Evolutionary conservation across 2,329 filamentous ascomycete species (phyloP).

Genomic region (Polytolypa hystricis): DNA sequence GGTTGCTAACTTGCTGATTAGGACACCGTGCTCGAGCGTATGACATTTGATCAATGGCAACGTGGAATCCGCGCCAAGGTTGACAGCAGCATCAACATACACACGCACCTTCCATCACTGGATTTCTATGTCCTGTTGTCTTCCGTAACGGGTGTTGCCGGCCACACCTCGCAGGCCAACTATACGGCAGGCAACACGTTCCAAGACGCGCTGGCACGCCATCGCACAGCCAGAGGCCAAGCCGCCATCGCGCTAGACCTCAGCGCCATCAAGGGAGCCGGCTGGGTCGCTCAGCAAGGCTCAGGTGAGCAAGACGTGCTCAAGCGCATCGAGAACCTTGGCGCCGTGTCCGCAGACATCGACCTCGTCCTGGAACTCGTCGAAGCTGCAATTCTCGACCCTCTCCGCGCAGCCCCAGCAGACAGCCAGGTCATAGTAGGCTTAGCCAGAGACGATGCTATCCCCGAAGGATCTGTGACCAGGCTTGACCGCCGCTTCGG

Average conservation of each 20-base stretch:
- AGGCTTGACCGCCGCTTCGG: no score
- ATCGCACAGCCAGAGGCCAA: constrained; percentile 9
- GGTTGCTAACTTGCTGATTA: constrained; percentile 5
- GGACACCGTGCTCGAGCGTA: constrained; percentile 6
- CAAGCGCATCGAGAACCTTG: no score
- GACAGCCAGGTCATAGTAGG: no score
- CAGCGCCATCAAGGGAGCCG: constrained; percentile 1
- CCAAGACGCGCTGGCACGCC: constrained; percentile 8
- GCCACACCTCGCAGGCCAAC: constrained; percentile 6
- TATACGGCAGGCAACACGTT: constrained; percentile 11
- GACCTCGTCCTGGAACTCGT: no score
- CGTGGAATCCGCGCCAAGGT: constrained; percentile 21
- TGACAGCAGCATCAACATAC: constrained; percentile 15
- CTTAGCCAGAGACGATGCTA: no score
- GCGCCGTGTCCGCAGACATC: no score
- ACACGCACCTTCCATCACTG: constrained; percentile 8
- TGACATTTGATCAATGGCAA: constrained; percentile 8
- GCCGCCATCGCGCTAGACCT: constrained; percentile 3
- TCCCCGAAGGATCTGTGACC: no score
- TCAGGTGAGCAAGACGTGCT: no score
- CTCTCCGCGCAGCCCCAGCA: no score
- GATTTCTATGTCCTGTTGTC: constrained; percentile 15
- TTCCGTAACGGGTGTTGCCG: constrained; percentile 7
- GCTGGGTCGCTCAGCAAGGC: constrained; percentile 11
- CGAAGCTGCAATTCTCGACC: no score